phyloP scores from a whole-genome alignment of 1,284 basidiomycete species.

The Xanthoconium separans region DNA sequence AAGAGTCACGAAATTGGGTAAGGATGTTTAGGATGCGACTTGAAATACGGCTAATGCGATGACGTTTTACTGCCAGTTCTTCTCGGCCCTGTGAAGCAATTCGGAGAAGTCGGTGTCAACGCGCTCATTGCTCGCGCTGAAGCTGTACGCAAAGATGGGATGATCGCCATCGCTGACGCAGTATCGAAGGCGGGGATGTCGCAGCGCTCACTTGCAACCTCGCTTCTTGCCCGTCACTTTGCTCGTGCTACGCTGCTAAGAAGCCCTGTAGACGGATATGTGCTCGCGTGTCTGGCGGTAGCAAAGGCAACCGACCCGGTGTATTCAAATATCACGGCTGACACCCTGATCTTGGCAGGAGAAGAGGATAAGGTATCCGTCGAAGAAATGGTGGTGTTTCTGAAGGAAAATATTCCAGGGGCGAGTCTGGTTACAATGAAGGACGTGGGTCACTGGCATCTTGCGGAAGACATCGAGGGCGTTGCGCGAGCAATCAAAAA shows the following conservation, averaged over 20 bases:
- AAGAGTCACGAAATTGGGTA: constrained; percentile 1
- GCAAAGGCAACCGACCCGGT: background rate
- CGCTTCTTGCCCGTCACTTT: constrained; percentile 5
- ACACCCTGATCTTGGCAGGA: constrained; percentile 8
- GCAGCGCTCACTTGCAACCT: background rate
- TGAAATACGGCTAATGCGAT: background rate
- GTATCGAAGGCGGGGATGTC: constrained; percentile 5
- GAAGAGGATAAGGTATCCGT: constrained; percentile 1
- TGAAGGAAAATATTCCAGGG: constrained; percentile 4
- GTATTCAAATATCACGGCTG: background rate
- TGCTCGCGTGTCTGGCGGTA: background rate
- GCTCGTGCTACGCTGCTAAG: constrained; percentile 2
- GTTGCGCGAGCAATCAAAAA: constrained; percentile 1
- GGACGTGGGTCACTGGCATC: constrained; percentile 5
- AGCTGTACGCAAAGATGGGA: background rate
- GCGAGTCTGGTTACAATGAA: constrained; percentile 2
- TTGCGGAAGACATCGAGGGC: constrained; percentile 2
- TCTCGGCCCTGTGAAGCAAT: background rate
- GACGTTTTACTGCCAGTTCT: background rate
- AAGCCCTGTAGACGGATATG: background rate
- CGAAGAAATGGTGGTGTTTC: background rate
- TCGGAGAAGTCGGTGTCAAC: background rate
- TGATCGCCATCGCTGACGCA: constrained; percentile 6
- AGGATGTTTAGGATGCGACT: background rate
- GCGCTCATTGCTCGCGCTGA: background rate